Base-by-base conservation (phyloP, 2,329 filamentous ascomycete species). In the Alternaria rosae region DNA sequence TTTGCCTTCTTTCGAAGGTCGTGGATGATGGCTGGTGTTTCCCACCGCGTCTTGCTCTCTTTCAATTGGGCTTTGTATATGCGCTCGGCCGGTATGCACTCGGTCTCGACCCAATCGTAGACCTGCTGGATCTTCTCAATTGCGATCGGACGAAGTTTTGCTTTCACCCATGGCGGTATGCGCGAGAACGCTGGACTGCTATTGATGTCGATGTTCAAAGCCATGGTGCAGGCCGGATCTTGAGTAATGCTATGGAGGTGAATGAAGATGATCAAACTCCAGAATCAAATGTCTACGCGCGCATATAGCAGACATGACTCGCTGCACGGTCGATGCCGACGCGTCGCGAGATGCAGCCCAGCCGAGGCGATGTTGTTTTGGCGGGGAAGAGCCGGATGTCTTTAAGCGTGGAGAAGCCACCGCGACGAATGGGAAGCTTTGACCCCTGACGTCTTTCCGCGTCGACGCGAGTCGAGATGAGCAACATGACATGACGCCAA, bases 101-200 rank as follows among this genome's bases (percentile, higher is more conserved):
- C 81, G 23, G 72, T 78, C 67, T 83, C 81, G 28, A 82, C 80
- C 75, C 78, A 83, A 41, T 82, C 76, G 57, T 81, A 73, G 13
- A 82, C 81, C 50, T 77, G 76, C 48, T 77, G 70, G 26, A 83
- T 83, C 68, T 79, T 81, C 21, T 80, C 76, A 51, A 82, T 73
- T 21, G 81, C 81, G 57, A 80, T 74, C 0, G 68, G 70, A 66
- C 78, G 86, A 51, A 88, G 76, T 68, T 83, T 87, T 12, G 86
- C 80, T 61, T 84, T 85, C 17, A 83, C 82, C 80, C 82, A 83
- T 45, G 78, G 77, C 13, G 79, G 79, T 57, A 80, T 78, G 54
- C 75, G 76, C 12, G 68, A 65, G 61, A 81, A 80, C n/a, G 78
- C 78, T 60, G 78, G 78, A 48, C 74, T 69, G 59, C 65, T 73